Evolutionary conservation across 768 basidiomycete species (phyloP), one percentile per base, ranked within the genome.

Genomic region (Cubamyces lactineus): DNA sequence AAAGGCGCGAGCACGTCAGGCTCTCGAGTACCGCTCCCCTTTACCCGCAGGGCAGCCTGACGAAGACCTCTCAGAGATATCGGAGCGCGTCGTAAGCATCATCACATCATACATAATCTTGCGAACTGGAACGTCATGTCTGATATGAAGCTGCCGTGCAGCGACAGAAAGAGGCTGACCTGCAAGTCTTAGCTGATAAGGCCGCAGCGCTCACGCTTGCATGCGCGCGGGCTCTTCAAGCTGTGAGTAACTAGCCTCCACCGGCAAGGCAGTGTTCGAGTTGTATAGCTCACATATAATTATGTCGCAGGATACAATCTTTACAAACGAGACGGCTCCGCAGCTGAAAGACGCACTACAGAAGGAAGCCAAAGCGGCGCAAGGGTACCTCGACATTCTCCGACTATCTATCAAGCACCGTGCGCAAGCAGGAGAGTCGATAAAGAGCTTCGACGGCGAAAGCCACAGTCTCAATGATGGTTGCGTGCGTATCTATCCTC

Each of bases 301-400:
- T 26, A 5, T 53, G 24, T 23, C 28, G 4, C n/a, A 53, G 63
- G 56, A 49, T 49, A 6, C 42, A 5, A 42, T 47, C 7, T 51
- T 65, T 41, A 24, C 23, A 2, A 39, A 57, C 3, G 34, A 57
- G 13, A 61, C 66, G 3, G 40, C 24, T 5, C 63, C 66, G 2
- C 53, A 48, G n/a, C 52, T 67, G 1, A 34, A 38, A 6, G 55
- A 26, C 0, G 46, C 45, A 2, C 48, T 67, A 3, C 24, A 53
- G 16, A 43, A 50, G n/a, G 61, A 65, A 49, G 39, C 48, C 17
- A 11, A 39, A 11, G 51, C 30, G 6, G 42, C 54, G 3, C 56
- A 63, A 17, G 61, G 66, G 1, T 59, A 67, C 26, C 51, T 65
- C 46, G 66, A 65, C 45, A 38, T 45, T 23, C 40, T 65, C 1